Percentiles rank a stretch among this genome's conserved stretches.
These are phyloP conservation scores for Davidsoniella neocaledoniae DNA, from an alignment of 2,329 filamentous ascomycete genomes.

Conservation along the genomic window DNA sequence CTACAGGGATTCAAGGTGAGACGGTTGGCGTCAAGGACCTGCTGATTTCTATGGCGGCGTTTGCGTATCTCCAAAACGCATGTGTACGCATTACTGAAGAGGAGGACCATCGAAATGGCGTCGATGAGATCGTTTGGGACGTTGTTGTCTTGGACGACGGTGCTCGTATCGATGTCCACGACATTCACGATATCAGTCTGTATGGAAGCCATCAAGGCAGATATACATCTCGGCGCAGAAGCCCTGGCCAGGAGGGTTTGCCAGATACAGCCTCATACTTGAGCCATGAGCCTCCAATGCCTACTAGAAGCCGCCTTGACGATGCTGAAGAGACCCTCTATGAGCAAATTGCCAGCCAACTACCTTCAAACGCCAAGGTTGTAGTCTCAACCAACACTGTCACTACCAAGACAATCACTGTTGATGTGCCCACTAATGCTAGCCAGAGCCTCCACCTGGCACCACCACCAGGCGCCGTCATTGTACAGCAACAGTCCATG, in stretches of 20 bases:
- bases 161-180: slow-evolving; percentile 34
- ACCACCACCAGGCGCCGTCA: slow-evolving; percentile 40
- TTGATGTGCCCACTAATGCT: slow-evolving; percentile 36
- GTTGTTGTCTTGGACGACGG: slow-evolving; percentile 45
- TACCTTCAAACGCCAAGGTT: slow-evolving; percentile 39
- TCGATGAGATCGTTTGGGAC: slow-evolving; percentile 48
- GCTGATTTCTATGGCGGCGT: slow-evolving; percentile 40
- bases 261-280: neutral
- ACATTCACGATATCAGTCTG: slow-evolving; percentile 21
- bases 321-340: slow-evolving; percentile 24
- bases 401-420: slow-evolving; percentile 46
- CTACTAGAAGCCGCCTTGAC: slow-evolving; percentile 8
- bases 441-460: slow-evolving; percentile 27
- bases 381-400: slow-evolving; percentile 42
- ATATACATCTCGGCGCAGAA: slow-evolving; percentile 1
- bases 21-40: slow-evolving; percentile 43
- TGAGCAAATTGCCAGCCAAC: slow-evolving; percentile 35
- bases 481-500: slow-evolving; percentile 31
- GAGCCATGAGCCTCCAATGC: slow-evolving; percentile 1
- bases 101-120: slow-evolving; percentile 28
- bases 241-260: neutral
- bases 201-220: slow-evolving; percentile 17
- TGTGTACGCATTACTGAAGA: slow-evolving; percentile 35
- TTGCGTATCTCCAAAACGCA: slow-evolving; percentile 44
- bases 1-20: slow-evolving; percentile 41